A percentile compares a stretch with the other conserved stretches of the same genome.
Conservation (phyloP, 371 early-diverging fungal species). For the Mucor ambiguus region DNA sequence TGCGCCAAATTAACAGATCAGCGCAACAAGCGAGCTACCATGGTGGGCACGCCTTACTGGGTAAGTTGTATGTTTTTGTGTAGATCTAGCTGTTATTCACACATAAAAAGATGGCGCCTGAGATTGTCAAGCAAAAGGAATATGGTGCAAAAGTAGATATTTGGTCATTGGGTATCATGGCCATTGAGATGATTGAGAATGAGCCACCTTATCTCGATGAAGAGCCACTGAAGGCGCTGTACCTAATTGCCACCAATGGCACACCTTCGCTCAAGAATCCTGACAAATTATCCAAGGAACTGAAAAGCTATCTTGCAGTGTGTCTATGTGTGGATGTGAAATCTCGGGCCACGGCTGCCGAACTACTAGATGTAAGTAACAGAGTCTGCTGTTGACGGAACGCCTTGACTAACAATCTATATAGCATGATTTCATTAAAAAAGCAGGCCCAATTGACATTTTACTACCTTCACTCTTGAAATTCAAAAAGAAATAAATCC, state of each 20-base stretch:
- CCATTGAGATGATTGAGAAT: conserved; percentile 97
- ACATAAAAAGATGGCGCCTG: conserved; percentile 77
- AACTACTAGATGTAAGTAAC: conserved; percentile 65
- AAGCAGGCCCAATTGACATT: conserved; percentile 39
- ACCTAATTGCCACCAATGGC: conserved; percentile 96
- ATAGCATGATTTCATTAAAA: conserved; percentile 45
- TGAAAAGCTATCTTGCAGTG: conserved; percentile 84
- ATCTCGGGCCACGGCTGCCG: conserved; percentile 81
- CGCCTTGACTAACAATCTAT: not conserved
- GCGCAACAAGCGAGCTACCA: conserved; percentile 77
- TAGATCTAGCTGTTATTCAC: not conserved
- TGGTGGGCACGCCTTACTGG: conserved; percentile 96
- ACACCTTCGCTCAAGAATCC: conserved; percentile 92
- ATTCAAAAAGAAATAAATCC: conserved; percentile 25
- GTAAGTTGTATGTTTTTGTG: conserved; percentile 5
- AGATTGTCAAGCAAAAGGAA: conserved; percentile 88
- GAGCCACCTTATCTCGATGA: conserved; percentile 98
- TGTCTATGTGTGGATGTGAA: conserved; percentile 92
- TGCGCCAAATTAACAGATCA: conserved; percentile 84
- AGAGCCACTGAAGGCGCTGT: conserved; percentile 92
- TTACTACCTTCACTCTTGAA: conserved; percentile 32
- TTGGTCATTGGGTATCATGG: conserved; percentile 94
- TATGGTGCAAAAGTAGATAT: conserved; percentile 91
- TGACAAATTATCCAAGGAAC: conserved; percentile 70
- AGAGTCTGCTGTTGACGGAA: not conserved